A percentile compares a stretch with the other conserved stretches of the same genome.
Evolutionary conservation across 495 filamentous ascomycete genomes (phyloP).

Genomic region (Lindgomyces ingoldianus): DNA sequence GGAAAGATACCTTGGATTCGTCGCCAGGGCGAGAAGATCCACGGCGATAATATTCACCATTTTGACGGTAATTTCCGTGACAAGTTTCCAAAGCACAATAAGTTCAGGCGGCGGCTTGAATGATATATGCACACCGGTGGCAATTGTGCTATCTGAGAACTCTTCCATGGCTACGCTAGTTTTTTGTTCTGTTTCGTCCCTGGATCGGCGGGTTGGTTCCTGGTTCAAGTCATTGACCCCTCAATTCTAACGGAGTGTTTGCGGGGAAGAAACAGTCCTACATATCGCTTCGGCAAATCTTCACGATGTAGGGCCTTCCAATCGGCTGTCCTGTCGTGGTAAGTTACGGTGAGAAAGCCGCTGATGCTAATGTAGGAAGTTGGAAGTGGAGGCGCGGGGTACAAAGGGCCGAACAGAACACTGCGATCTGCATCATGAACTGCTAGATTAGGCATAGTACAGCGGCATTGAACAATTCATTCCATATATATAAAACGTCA

Average conservation of each 20-base stretch:
- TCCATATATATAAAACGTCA: too few species aligned
- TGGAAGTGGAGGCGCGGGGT: not conserved
- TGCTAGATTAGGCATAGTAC: slow-evolving; percentile 4
- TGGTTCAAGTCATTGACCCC: slow-evolving; percentile 5
- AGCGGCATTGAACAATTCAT: too few species aligned
- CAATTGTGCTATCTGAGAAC: not conserved
- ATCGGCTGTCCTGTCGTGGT: not conserved
- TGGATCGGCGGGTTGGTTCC: not conserved
- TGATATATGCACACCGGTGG: not conserved
- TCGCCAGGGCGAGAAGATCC: slow-evolving; percentile 39
- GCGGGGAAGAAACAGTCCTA: not conserved
- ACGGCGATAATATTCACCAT: slow-evolving; percentile 40
- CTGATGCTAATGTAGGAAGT: not conserved
- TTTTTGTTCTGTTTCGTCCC: not conserved
- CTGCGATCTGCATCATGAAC: slow-evolving; percentile 10
- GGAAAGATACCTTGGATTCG: slow-evolving; percentile 37
- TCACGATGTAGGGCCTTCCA: not conserved
- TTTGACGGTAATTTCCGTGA: slow-evolving; percentile 8
- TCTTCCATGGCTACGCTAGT: too few species aligned
- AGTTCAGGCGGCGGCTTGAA: not conserved
- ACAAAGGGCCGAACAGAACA: not conserved
- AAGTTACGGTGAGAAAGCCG: not conserved
- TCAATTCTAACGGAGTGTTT: not conserved
- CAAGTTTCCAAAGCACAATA: not conserved
- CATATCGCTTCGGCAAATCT: not conserved